Evolutionary conservation across 129 eudicot species (phyloP).

Genomic region (Flaveria bidentis): DNA sequence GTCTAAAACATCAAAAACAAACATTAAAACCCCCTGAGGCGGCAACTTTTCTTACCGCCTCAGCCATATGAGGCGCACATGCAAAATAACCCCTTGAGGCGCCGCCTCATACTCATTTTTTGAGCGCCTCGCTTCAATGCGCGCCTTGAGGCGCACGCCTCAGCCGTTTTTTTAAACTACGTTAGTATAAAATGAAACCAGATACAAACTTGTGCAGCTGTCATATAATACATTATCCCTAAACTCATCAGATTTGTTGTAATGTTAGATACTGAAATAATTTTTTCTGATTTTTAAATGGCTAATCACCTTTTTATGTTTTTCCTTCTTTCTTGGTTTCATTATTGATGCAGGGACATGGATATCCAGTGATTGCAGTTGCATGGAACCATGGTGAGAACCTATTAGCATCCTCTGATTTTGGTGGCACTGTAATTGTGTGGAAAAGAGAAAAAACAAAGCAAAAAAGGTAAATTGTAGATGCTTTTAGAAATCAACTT

Average conservation of each 20-base stretch:
- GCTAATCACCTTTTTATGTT: background rate
- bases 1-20: too few relatives aligned
- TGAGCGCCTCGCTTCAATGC: too few relatives aligned
- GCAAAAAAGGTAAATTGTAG: slow-evolving; percentile 32
- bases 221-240: background rate
- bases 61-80: too few relatives aligned
- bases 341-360: slow-evolving; percentile 67
- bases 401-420: slow-evolving; percentile 92
- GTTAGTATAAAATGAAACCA: background rate
- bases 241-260: background rate
- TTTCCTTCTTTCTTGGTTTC: slow-evolving; percentile 1
- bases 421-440: slow-evolving; percentile 96
- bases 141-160: too few relatives aligned
- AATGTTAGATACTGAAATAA: too few relatives aligned
- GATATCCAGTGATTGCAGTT: slow-evolving; percentile 88
- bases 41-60: too few relatives aligned
- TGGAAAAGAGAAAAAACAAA: slow-evolving; percentile 91
- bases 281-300: background rate
- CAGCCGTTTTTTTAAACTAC: too few relatives aligned
- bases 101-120: too few relatives aligned
- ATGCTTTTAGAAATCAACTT: background rate
- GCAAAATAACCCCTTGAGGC: too few relatives aligned
- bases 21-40: too few relatives aligned
- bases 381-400: slow-evolving; percentile 99
- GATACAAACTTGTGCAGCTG: background rate